Percentiles rank a stretch among this genome's conserved stretches.
These are phyloP conservation scores for Sanghuangporus baumii DNA, from an alignment of 1,284 basidiomycete genomes.

Conservation along the genomic window DNA sequence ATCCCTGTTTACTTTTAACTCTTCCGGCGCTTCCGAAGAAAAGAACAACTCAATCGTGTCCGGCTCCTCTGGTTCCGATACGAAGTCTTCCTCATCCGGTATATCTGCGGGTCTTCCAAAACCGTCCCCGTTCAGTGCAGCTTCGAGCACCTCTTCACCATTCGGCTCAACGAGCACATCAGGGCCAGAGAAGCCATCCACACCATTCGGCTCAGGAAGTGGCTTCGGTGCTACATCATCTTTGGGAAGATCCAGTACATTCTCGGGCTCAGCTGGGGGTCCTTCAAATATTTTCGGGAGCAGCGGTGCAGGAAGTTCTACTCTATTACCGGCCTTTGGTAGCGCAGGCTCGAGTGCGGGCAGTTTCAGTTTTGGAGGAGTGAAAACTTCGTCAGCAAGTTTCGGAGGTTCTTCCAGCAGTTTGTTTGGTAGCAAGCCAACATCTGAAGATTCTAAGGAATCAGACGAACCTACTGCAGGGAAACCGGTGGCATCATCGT, in stretches of 20 bases:
- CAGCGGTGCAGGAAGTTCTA: not conserved
- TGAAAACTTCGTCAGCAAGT: conserved; percentile 24
- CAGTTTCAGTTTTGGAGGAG: conserved; percentile 3
- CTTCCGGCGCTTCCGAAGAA: conserved; percentile 11
- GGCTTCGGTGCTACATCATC: conserved; percentile 1
- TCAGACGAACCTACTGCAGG: conserved; percentile 15
- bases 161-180: conserved; percentile 21
- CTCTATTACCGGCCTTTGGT: conserved; percentile 5
- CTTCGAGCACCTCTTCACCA: conserved; percentile 5
- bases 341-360: not conserved
- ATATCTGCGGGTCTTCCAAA: not conserved
- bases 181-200: not conserved
- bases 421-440: conserved; percentile 39
- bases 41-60: not conserved
- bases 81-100: conserved; percentile 7
- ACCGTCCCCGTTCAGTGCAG: conserved; percentile 12
- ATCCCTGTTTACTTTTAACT: conserved; percentile 22
- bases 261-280: not conserved
- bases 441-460: conserved; percentile 27
- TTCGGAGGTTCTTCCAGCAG: conserved; percentile 31
- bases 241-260: not conserved
- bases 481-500: not conserved
- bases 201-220: conserved; percentile 9
- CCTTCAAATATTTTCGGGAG: conserved; percentile 3
- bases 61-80: not conserved